Percentiles rank a stretch among this genome's conserved stretches.
Evolutionary conservation across 345 rosid species (phyloP).

Genomic region (Pistacia integerrima): DNA sequence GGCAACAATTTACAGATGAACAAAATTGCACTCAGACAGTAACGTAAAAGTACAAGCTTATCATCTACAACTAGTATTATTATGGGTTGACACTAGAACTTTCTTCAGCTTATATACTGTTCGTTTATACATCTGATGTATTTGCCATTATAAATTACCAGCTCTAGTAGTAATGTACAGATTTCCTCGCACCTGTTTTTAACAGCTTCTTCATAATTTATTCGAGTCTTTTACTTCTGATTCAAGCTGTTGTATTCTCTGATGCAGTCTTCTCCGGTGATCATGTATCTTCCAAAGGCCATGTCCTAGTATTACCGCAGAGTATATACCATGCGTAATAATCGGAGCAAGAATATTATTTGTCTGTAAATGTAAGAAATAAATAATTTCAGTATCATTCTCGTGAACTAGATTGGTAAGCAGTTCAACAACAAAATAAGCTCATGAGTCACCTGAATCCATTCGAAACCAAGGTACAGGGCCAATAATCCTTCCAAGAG

Average conservation of each 20-base stretch:
- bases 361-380: conserved; percentile 47
- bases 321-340: conserved; percentile 89
- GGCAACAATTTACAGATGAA: not conserved
- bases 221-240: conserved; percentile 38
- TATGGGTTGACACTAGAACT: not conserved
- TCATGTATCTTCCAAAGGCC: conserved; percentile 93
- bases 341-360: conserved; percentile 85
- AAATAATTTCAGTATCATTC: not conserved
- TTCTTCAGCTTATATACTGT: not conserved
- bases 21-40: conserved; percentile 6
- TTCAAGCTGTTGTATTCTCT: conserved; percentile 66
- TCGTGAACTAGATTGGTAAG: not conserved
- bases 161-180: conserved; percentile 24
- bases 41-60: not conserved
- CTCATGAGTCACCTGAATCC: conserved; percentile 70
- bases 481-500: conserved; percentile 91
- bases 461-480: conserved; percentile 89
- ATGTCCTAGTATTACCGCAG: conserved; percentile 79
- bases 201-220: conserved; percentile 18
- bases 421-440: conserved; percentile 2
- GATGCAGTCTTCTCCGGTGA: conserved; percentile 70
- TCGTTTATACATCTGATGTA: conserved; percentile 2
- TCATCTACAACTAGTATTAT: conserved; percentile 7
- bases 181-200: conserved; percentile 11
- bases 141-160: not conserved